Evolutionary conservation across 441 rosid genomes (phyloP).

Genomic region (Bocquillonia castaneifolia): DNA sequence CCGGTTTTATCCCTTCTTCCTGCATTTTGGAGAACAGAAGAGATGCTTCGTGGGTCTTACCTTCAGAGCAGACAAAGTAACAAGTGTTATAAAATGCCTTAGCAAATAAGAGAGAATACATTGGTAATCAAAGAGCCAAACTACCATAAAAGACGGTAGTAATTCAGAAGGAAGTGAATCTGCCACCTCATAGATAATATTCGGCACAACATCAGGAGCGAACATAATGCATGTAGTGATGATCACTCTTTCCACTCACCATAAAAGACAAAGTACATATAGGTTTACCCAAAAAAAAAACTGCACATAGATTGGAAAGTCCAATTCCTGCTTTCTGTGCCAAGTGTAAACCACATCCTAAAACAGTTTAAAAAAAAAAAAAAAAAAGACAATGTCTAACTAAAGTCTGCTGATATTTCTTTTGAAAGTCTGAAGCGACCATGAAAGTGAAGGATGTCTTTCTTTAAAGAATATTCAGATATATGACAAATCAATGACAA

Average conservation of each 20-base stretch:
- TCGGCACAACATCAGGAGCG: not conserved
- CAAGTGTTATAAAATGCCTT: slow-evolving; percentile 8
- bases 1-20: slow-evolving; percentile 74
- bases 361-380: not conserved
- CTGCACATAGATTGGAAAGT: no score
- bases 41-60: slow-evolving; percentile 56
- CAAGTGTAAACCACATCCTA: no score
- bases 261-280: no score
- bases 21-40: slow-evolving; percentile 56
- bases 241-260: not conserved
- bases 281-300: no score
- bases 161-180: slow-evolving; percentile 3
- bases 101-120: slow-evolving; percentile 4
- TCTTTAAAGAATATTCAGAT: not conserved
- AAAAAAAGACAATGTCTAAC: not conserved
- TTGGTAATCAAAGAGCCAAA: not conserved
- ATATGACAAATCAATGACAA: not conserved
- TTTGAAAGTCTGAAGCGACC: not conserved
- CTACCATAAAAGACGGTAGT: not conserved
- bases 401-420: not conserved
- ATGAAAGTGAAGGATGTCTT: not conserved
- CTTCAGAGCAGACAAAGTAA: slow-evolving; percentile 34
- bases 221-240: not conserved
- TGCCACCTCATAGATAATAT: not conserved
- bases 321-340: no score